phyloP scores from a whole-genome alignment of 371 early-diverging fungal species.

The Mucor mucedo region DNA sequence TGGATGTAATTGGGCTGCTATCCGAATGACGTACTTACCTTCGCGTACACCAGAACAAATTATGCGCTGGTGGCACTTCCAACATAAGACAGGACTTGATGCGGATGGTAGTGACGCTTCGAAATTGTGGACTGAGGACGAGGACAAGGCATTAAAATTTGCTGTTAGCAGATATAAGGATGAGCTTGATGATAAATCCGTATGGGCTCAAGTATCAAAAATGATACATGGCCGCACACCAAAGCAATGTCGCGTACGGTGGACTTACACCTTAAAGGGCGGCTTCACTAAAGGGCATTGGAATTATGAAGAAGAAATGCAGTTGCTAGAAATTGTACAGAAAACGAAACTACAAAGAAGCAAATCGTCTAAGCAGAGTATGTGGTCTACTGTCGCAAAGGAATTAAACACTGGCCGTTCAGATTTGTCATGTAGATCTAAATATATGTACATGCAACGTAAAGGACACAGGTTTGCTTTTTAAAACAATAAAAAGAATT shows the following conservation, averaged over 20 bases:
- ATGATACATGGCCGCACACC: constrained; percentile 34
- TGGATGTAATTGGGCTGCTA: constrained; percentile 48
- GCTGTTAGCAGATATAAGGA: constrained; percentile 26
- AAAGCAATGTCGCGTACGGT: constrained; percentile 34
- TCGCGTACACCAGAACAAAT: constrained; percentile 42
- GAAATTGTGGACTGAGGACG: constrained; percentile 32
- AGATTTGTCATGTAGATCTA: constrained; percentile 25
- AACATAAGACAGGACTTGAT: not conserved
- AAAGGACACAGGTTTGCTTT: constrained; percentile 26
- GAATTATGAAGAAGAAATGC: constrained; percentile 39
- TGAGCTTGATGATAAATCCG: not conserved
- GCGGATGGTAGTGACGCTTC: not conserved
- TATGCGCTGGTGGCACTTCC: constrained; percentile 36
- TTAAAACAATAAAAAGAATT: constrained; percentile 12
- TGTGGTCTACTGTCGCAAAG: constrained; percentile 37
- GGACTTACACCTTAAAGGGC: constrained; percentile 19
- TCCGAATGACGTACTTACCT: constrained; percentile 44
- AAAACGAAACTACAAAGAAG: constrained; percentile 12
- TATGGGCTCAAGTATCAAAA: constrained; percentile 34
- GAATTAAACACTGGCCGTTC: constrained; percentile 37
- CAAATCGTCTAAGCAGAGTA: not conserved
- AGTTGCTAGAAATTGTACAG: constrained; percentile 40
- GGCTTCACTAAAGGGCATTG: constrained; percentile 29
- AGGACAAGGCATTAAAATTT: constrained; percentile 34
- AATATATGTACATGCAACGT: constrained; percentile 31